phyloP scores from a whole-genome alignment of 805 yeast genomes.

The Komagataella pastoris region DNA sequence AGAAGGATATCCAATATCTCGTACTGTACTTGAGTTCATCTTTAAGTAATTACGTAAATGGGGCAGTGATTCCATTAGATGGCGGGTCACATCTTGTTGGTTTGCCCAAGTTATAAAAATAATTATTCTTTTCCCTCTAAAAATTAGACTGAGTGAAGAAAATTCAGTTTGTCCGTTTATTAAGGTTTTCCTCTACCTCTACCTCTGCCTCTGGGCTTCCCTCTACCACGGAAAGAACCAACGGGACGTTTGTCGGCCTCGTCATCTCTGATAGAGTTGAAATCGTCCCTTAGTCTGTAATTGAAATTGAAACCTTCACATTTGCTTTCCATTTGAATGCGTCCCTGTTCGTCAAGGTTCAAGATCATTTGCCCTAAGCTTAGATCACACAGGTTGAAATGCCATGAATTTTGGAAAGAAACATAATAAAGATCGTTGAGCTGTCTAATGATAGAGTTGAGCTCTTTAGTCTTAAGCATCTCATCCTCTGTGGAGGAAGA shows the following conservation, averaged over 20 bases:
- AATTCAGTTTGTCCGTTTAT: neutral
- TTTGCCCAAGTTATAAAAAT: neutral
- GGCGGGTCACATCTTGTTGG: slow-evolving; percentile 47
- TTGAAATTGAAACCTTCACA: slow-evolving; percentile 55
- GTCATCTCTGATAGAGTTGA: slow-evolving; percentile 1
- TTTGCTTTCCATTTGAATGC: slow-evolving; percentile 34
- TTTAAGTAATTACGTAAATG: slow-evolving; percentile 51
- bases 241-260: slow-evolving; percentile 1
- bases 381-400: slow-evolving; percentile 57
- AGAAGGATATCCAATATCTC: slow-evolving; percentile 43
- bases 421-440: slow-evolving; percentile 49
- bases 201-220: slow-evolving; percentile 5
- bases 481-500: slow-evolving; percentile 1
- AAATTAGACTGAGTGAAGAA: neutral
- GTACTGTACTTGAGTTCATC: slow-evolving; percentile 42
- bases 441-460: slow-evolving; percentile 28
- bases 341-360: slow-evolving; percentile 25
- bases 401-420: slow-evolving; percentile 67
- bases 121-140: neutral
- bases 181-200: slow-evolving; percentile 8
- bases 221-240: slow-evolving; percentile 1
- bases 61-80: slow-evolving; percentile 54
- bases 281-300: slow-evolving; percentile 20
- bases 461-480: slow-evolving; percentile 20
- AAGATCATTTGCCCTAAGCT: slow-evolving; percentile 34